A percentile compares a stretch with the other conserved stretches of the same genome.
These are phyloP conservation scores for Aspergillus campestris DNA, from an alignment of 495 filamentous ascomycete genomes.

Conservation along the genomic window DNA sequence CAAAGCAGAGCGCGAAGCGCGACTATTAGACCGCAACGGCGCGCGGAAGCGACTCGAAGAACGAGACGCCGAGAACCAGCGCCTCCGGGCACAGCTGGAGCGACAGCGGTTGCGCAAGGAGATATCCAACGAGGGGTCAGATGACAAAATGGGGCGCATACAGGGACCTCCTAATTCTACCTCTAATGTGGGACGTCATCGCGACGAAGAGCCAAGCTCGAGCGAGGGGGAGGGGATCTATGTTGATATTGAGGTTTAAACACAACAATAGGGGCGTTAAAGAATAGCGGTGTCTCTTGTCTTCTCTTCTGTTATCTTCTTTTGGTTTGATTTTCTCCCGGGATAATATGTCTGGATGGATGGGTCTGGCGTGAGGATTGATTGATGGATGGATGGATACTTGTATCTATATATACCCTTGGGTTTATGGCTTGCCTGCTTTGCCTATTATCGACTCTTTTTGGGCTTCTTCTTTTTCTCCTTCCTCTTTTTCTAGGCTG, in stretches of 20 bases:
- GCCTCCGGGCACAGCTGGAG: constrained; percentile 60
- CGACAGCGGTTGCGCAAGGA: constrained; percentile 47
- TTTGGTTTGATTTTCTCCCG: constrained; percentile 9
- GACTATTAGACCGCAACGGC: constrained; percentile 71
- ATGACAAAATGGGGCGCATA: neutral
- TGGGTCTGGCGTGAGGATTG: neutral
- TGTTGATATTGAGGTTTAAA: constrained; percentile 38
- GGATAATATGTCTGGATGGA: constrained; percentile 5
- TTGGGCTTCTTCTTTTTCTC: neutral
- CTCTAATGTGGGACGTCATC: neutral
- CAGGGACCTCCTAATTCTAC: too few relatives aligned
- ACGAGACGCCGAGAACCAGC: constrained; percentile 67
- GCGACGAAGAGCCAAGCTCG: constrained; percentile 31
- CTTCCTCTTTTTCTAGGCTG: neutral
- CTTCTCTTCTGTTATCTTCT: constrained; percentile 1
- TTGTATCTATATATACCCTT: constrained; percentile 15
- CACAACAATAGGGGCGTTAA: neutral
- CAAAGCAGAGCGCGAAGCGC: constrained; percentile 83
- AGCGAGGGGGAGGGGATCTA: constrained; percentile 38
- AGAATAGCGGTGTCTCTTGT: neutral
- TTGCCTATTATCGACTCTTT: neutral
- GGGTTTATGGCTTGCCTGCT: constrained; percentile 2
- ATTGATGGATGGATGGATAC: neutral
- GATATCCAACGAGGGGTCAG: constrained; percentile 18
- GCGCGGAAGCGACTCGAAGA: constrained; percentile 81